These are phyloP conservation scores for Ogataea dorogensis DNA, from an alignment of 805 yeast species.

Conservation along the genomic window DNA sequence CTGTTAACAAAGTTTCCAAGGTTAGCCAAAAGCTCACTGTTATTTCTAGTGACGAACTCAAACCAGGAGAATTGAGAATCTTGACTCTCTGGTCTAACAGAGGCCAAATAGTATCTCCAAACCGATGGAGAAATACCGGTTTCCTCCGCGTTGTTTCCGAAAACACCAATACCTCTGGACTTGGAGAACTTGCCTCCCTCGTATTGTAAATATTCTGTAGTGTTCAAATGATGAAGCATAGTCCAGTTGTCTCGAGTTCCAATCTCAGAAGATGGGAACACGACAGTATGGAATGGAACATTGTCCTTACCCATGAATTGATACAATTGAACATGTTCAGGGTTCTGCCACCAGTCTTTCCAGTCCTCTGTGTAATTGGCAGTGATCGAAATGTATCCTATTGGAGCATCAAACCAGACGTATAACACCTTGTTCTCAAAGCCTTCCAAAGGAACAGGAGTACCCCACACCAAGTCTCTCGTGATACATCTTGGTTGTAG, in stretches of 20 bases:
- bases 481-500: conserved; percentile 93
- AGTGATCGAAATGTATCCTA: conserved; percentile 94
- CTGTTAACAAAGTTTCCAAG: conserved; percentile 97
- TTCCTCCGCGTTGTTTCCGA: conserved; percentile 95
- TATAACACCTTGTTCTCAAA: conserved; percentile 88
- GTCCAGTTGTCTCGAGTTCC: conserved; percentile 93
- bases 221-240: conserved; percentile 81
- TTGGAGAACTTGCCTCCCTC: conserved; percentile 98
- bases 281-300: conserved; percentile 98
- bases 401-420: conserved; percentile 99
- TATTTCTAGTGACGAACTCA: conserved; percentile 91
- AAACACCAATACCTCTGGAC: conserved; percentile 97
- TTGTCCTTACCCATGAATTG: conserved; percentile 99
- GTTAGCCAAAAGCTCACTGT: conserved; percentile 90
- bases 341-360: conserved; percentile 93
- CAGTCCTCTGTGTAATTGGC: conserved; percentile 84
- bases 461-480: conserved; percentile 97
- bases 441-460: conserved; percentile 90
- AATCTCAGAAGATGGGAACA: conserved; percentile 88
- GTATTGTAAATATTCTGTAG: conserved; percentile 95
- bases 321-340: conserved; percentile 82
- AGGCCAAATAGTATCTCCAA: conserved; percentile 95
- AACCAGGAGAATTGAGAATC: conserved; percentile 98
- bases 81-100: conserved; percentile 90
- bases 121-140: conserved; percentile 90